These are phyloP conservation scores for Physaria fendleri DNA, from an alignment of 345 rosid species.

Conservation along the genomic window DNA sequence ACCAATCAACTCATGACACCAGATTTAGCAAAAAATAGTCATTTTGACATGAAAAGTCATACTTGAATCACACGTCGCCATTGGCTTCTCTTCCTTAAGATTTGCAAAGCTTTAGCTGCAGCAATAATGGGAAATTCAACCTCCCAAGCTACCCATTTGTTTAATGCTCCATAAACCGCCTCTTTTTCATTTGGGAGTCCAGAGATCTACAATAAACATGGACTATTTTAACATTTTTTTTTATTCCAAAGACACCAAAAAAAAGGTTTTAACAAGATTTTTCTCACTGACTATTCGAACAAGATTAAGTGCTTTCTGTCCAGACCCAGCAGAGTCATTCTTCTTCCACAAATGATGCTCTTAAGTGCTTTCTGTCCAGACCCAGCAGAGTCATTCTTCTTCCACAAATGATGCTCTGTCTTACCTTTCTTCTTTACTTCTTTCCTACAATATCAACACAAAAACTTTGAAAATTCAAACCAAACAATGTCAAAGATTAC, in stretches of 20 bases:
- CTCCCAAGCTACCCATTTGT: conserved; percentile 89
- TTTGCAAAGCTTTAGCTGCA: conserved; percentile 59
- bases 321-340: conserved; percentile 47
- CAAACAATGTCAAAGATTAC: neutral
- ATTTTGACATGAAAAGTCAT: neutral
- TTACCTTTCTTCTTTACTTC: conserved; percentile 38
- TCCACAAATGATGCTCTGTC: conserved; percentile 63
- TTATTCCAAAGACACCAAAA: neutral
- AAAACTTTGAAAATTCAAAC: too few relatives aligned
- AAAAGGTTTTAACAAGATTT: neutral
- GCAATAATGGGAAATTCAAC: conserved; percentile 69
- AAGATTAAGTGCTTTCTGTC: conserved; percentile 65
- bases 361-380: conserved; percentile 54
- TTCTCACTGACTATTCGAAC: conserved; percentile 47
- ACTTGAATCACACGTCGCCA: conserved; percentile 87
- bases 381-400: conserved; percentile 68
- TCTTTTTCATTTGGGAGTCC: conserved; percentile 76
- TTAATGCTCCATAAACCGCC: conserved; percentile 67
- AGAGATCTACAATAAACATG: conserved; percentile 11
- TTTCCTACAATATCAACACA: conserved; percentile 35
- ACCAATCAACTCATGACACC: conserved; percentile 1
- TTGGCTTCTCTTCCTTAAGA: conserved; percentile 49
- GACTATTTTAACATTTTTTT: neutral
- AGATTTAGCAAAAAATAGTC: neutral
- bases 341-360: too few relatives aligned